phyloP scores from a whole-genome alignment of 495 filamentous ascomycete species.

The Aspergillus bertholletiae region DNA sequence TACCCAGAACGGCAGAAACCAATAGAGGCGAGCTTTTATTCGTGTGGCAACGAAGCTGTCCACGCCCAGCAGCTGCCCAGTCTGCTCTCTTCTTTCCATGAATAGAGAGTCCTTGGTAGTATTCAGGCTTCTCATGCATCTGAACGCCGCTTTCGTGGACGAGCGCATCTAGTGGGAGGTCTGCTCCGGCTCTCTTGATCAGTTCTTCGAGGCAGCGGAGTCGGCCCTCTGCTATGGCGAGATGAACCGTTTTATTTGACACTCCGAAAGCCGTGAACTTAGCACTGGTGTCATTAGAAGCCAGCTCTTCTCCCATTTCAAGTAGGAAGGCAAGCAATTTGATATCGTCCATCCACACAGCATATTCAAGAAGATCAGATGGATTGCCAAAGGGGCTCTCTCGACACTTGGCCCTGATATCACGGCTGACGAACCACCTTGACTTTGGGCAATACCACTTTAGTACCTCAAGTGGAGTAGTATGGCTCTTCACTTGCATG shows the following conservation, averaged over 20 bases:
- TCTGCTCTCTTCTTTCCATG: constrained; percentile 66
- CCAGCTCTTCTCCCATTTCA: constrained; percentile 30
- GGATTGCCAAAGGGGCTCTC: neutral
- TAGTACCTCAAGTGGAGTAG: constrained; percentile 47
- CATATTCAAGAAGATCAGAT: constrained; percentile 10
- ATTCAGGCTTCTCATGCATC: constrained; percentile 53
- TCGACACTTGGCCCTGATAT: constrained; percentile 11
- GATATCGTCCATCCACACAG: constrained; percentile 11
- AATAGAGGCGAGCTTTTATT: constrained; percentile 52
- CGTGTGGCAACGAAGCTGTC: constrained; percentile 15
- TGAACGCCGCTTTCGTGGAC: constrained; percentile 56
- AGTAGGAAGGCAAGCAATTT: constrained; percentile 43
- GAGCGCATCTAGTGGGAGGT: constrained; percentile 61
- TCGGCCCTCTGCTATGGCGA: constrained; percentile 43
- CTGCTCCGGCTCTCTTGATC: constrained; percentile 54
- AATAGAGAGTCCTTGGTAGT: constrained; percentile 69
- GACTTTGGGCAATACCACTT: constrained; percentile 21
- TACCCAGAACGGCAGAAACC: constrained; percentile 51
- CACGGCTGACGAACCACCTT: constrained; percentile 30
- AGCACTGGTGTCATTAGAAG: constrained; percentile 14
- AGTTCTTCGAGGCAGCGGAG: constrained; percentile 43
- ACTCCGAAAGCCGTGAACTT: constrained; percentile 19
- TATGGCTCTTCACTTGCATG: constrained; percentile 57
- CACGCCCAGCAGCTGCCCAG: constrained; percentile 56
- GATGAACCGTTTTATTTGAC: constrained; percentile 18